phyloP scores from a whole-genome alignment of 1,139 yeast genomes.

The Suhomyces anneliseae region DNA sequence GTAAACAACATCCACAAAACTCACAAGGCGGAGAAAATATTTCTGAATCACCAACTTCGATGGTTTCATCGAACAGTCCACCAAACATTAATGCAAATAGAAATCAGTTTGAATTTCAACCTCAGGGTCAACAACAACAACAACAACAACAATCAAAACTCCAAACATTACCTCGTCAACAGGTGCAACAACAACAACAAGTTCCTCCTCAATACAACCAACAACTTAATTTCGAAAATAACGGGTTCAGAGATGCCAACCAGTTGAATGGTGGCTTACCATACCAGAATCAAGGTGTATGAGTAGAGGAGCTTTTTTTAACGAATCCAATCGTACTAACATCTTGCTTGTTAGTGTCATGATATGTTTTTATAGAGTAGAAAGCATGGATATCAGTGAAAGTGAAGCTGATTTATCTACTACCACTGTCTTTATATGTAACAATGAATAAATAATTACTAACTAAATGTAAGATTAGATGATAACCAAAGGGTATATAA shows the following conservation, averaged over 20 bases:
- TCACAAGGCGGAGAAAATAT: conserved; percentile 1
- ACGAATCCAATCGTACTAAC: too few relatives aligned
- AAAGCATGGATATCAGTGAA: neutral
- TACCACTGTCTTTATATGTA: neutral
- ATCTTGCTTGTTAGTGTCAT: too few relatives aligned
- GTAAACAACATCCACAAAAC: conserved; percentile 40
- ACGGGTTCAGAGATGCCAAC: conserved; percentile 13
- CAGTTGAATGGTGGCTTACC: conserved; percentile 14
- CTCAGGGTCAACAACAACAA: conserved; percentile 4
- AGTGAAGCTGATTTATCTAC: too few relatives aligned
- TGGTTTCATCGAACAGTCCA: conserved; percentile 6
- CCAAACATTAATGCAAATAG: conserved; percentile 4
- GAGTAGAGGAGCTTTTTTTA: neutral
- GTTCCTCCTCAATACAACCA: conserved; percentile 7
- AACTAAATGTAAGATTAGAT: too few relatives aligned
- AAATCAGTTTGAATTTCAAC: conserved; percentile 12
- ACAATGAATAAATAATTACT: neutral
- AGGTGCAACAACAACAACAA: conserved; percentile 9
- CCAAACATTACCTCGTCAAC: conserved; percentile 11
- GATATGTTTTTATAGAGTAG: neutral
- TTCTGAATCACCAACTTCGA: conserved; percentile 7
- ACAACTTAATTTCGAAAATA: conserved; percentile 15
- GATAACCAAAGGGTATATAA: too few relatives aligned
- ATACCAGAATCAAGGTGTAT: conserved; percentile 10
- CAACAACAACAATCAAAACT: neutral